phyloP scores from a whole-genome alignment of 306 rosid genomes.

The Quercus suber region DNA sequence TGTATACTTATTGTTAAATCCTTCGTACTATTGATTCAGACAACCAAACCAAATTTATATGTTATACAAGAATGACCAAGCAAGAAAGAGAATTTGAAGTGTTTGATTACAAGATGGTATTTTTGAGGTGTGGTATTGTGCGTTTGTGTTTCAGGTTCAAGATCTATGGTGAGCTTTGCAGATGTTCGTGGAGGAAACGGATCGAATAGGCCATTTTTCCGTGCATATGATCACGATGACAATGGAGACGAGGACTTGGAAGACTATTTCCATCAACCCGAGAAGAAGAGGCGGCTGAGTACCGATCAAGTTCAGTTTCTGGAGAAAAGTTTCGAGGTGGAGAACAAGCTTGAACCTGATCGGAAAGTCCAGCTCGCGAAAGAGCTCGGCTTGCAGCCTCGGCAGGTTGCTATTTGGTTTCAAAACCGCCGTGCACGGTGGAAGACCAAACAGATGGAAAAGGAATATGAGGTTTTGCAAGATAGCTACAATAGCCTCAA shows the following conservation, averaged over 20 bases:
- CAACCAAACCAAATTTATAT: too few species aligned
- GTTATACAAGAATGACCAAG: too few species aligned
- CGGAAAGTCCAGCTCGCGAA: constrained; percentile 68
- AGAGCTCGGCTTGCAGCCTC: constrained; percentile 86
- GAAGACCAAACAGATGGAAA: constrained; percentile 82
- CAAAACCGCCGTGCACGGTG: constrained; percentile 89
- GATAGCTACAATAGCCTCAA: constrained; percentile 49
- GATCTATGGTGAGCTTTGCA: constrained; percentile 77
- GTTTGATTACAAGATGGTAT: not conserved
- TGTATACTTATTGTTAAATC: not conserved
- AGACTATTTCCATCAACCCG: constrained; percentile 65
- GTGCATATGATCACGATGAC: constrained; percentile 44
- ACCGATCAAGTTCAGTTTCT: constrained; percentile 71
- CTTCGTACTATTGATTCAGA: not conserved
- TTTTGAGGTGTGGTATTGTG: not conserved
- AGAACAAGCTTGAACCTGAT: constrained; percentile 86
- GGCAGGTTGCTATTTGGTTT: constrained; percentile 96
- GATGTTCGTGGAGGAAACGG: constrained; percentile 49
- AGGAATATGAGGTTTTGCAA: constrained; percentile 60
- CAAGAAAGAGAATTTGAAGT: too few species aligned
- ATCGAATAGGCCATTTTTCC: constrained; percentile 33
- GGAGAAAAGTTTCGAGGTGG: constrained; percentile 80
- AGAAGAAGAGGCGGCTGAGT: constrained; percentile 73
- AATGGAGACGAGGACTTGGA: constrained; percentile 59
- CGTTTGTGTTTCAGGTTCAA: constrained; percentile 42